Conservation (phyloP, 2,329 filamentous ascomycete species). For the Aspergillus eucalypticola region DNA sequence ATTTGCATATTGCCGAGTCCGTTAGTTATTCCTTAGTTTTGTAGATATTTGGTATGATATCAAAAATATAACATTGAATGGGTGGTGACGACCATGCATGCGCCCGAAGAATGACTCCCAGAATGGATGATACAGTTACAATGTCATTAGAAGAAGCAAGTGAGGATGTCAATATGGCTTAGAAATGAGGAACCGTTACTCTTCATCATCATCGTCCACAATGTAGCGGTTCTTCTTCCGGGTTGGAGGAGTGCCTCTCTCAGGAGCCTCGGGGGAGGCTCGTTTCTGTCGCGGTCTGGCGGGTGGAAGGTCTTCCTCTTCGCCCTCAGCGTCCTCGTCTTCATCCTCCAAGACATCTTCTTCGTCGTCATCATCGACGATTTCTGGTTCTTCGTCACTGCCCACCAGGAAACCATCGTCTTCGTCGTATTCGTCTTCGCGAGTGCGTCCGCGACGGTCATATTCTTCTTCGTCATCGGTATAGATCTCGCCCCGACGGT, state of each 20-base stretch:
- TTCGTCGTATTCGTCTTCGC: constrained; percentile 80
- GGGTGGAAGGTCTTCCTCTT: constrained; percentile 37
- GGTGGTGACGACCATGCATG: constrained; percentile 4
- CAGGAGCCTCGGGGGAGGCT: constrained; percentile 23
- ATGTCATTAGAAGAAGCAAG: constrained; percentile 12
- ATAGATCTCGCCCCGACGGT: constrained; percentile 51
- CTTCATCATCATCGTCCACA: constrained; percentile 52
- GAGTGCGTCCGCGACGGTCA: constrained; percentile 49
- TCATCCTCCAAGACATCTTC: constrained; percentile 46
- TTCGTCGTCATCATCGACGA: constrained; percentile 47
- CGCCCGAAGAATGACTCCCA: constrained; percentile 2
- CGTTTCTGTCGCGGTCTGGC: constrained; percentile 32
- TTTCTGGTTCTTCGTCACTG: constrained; percentile 51
- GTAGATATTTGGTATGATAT: not conserved
- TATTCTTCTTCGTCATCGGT: constrained; percentile 53
- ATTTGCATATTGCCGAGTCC: not conserved
- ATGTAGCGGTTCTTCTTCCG: constrained; percentile 51
- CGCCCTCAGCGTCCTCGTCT: constrained; percentile 49
- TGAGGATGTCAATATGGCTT: constrained; percentile 4
- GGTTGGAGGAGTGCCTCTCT: constrained; percentile 36
- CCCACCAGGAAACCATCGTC: constrained; percentile 73
- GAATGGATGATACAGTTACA: constrained; percentile 13
- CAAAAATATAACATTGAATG: not conserved
- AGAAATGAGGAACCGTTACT: constrained; percentile 28
- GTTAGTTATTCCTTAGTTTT: not conserved